Evolutionary conservation across 1,284 basidiomycete species (phyloP), one percentile per base, ranked within the genome.

Genomic region (Ceratobasidium sp.): DNA sequence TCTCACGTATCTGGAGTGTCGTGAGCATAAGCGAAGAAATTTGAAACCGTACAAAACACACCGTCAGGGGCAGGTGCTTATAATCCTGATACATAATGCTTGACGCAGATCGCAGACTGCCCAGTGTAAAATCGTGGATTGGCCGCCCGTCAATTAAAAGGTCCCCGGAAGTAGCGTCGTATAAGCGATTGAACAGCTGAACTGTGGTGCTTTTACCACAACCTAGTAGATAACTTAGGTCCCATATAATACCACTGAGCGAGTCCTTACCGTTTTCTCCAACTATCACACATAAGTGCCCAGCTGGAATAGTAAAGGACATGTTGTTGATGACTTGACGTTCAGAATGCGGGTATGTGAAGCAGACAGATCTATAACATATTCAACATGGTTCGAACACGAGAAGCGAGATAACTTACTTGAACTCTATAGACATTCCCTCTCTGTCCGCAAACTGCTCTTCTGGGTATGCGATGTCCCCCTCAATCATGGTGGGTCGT

Each of bases 61-160:
- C 75, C 59, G 74, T 67, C 28, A 73, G 44, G 9, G 72, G 61
- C 46, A 74, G 70, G 28, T 73, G 58, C 5, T 57, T 28, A 44
- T 72, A 76, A 28, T 76, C 72, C 57, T 76, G 75, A 32, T 74
- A 66, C 64, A 75, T 72, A 18, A 75, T 63, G 35, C 63, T 66
- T n/a, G 49, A 62, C 9, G 74, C 63, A 7, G 59, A 50, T 21
- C 72, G 62, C 32, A 76, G 21, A 57, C 67, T 67, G 21, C n/a
- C 18, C 30, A 75, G 26, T 38, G 59, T 73, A 58, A 70, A 76
- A 43, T 62, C 47, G 23, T 57, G 49, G 18, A 75, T 63, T 13
- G 74, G 59, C 26, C 54, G 32, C 26, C 66, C 72, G 41, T 76
- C 74, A 6, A 75, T 54, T 6, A 67, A 49, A 14, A 76, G 61